Conservation (phyloP, 1,284 basidiomycete species). For the Apiotrichum siamense region DNA sequence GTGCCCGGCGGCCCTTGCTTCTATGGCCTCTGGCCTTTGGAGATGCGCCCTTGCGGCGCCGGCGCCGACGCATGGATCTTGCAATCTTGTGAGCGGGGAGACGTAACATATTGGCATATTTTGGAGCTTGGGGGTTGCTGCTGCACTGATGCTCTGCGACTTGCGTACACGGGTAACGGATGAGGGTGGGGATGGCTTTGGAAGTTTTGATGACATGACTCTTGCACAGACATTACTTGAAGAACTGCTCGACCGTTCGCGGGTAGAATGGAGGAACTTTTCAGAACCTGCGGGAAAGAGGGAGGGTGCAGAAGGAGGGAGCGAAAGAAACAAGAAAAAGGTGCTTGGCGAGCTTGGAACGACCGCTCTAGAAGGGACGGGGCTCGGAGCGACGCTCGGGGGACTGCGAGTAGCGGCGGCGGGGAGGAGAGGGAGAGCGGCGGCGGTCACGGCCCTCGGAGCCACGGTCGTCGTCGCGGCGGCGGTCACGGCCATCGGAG, state of each 20-base stretch:
- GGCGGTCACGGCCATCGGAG: conserved; percentile 6
- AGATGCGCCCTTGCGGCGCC: too few species aligned
- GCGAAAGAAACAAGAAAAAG: neutral
- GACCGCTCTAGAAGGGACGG: neutral
- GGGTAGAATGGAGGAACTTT: neutral
- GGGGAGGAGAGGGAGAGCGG: conserved; percentile 18
- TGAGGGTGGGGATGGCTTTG: neutral
- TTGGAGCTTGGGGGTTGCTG: too few species aligned
- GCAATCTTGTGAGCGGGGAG: too few species aligned
- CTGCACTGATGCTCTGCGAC: neutral
- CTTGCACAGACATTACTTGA: neutral
- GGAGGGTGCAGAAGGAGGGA: neutral
- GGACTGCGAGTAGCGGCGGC: conserved; percentile 28
- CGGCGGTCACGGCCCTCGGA: conserved; percentile 6
- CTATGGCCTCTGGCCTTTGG: neutral
- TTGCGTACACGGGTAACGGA: neutral
- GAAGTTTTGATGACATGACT: neutral
- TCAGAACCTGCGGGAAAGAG: neutral
- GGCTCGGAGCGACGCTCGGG: conserved; percentile 30
- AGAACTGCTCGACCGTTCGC: neutral
- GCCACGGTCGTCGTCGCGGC: conserved; percentile 30
- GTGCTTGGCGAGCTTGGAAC: too few species aligned
- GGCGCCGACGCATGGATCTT: too few species aligned
- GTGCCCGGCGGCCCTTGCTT: too few species aligned
- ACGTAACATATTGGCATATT: too few species aligned